Conservation (phyloP, 2,329 filamentous ascomycete genomes). For the Xylariaceae sp. region DNA sequence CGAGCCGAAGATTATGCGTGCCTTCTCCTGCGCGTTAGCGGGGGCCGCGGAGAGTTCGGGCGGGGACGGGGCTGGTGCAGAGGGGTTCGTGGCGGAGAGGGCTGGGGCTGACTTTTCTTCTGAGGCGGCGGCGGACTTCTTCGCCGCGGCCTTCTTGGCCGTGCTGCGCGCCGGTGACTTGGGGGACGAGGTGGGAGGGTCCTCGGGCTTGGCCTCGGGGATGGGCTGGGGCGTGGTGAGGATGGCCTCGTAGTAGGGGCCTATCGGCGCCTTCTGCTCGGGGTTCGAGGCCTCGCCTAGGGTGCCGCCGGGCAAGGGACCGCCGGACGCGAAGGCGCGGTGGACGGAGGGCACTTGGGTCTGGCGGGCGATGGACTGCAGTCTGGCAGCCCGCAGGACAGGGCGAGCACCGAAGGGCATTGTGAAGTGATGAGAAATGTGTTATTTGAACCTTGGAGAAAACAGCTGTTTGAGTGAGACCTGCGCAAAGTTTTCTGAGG, state of each 20-base stretch:
- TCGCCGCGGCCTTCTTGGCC: constrained; percentile 11
- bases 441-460: no score
- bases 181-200: constrained; percentile 36
- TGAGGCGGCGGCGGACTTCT: constrained; percentile 12
- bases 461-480: no score
- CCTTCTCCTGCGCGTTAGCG: constrained; percentile 47
- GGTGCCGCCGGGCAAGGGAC: constrained; percentile 22
- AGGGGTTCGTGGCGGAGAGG: constrained; percentile 5
- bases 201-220: constrained; percentile 38
- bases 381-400: constrained; percentile 19
- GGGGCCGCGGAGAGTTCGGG: constrained; percentile 31
- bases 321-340: constrained; percentile 19
- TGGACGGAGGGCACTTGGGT: constrained; percentile 8
- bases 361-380: constrained; percentile 12
- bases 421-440: neutral
- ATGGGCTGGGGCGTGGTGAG: constrained; percentile 42
- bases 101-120: neutral
- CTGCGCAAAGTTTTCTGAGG: neutral
- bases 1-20: constrained; percentile 76
- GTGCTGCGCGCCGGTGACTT: constrained; percentile 19
- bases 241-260: constrained; percentile 56
- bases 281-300: constrained; percentile 19
- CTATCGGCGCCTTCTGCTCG: constrained; percentile 47
- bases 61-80: constrained; percentile 20
- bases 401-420: constrained; percentile 21